Evolutionary conservation across 805 yeast genomes (phyloP).

Genomic region (Candida fluviatilis): DNA sequence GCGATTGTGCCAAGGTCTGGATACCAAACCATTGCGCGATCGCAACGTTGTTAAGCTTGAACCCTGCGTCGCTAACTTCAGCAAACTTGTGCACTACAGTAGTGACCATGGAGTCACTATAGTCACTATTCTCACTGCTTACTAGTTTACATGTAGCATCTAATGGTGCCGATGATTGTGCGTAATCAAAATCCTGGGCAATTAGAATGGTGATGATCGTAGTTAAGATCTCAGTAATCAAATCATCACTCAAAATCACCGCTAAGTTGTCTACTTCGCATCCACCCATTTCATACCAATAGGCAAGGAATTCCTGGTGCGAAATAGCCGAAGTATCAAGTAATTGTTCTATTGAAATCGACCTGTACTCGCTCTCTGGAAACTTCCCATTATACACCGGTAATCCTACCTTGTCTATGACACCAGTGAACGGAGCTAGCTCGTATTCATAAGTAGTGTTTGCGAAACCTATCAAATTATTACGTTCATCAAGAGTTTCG

Average conservation of each 20-base stretch:
- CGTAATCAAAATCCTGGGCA: slow-evolving; percentile 9
- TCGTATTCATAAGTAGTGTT: slow-evolving; percentile 33
- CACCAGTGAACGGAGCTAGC: slow-evolving; percentile 19
- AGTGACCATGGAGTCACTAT: slow-evolving; percentile 34
- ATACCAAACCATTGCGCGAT: slow-evolving; percentile 65
- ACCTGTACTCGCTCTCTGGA: slow-evolving; percentile 9
- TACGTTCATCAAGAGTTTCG: slow-evolving; percentile 4
- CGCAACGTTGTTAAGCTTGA: slow-evolving; percentile 36
- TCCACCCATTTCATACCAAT: slow-evolving; percentile 56
- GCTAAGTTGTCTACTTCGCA: slow-evolving; percentile 46
- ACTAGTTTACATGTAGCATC: not conserved
- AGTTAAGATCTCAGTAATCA: slow-evolving; percentile 24
- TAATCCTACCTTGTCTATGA: slow-evolving; percentile 25
- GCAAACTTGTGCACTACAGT: slow-evolving; percentile 51
- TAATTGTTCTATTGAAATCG: slow-evolving; percentile 24
- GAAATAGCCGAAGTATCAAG: slow-evolving; percentile 51
- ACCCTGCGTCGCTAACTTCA: slow-evolving; percentile 14
- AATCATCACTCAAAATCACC: slow-evolving; percentile 21
- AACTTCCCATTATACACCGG: slow-evolving; percentile 22
- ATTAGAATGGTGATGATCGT: slow-evolving; percentile 24
- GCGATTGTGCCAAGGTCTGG: slow-evolving; percentile 33
- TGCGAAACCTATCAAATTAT: slow-evolving; percentile 23
- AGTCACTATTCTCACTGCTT: slow-evolving; percentile 9
- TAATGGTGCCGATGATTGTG: slow-evolving; percentile 6
- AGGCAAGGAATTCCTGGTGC: slow-evolving; percentile 42